Evolutionary conservation across 495 filamentous ascomycete species (phyloP), one percentile per base, ranked within the genome.

Genomic region (Neurospora tetrasperma): DNA sequence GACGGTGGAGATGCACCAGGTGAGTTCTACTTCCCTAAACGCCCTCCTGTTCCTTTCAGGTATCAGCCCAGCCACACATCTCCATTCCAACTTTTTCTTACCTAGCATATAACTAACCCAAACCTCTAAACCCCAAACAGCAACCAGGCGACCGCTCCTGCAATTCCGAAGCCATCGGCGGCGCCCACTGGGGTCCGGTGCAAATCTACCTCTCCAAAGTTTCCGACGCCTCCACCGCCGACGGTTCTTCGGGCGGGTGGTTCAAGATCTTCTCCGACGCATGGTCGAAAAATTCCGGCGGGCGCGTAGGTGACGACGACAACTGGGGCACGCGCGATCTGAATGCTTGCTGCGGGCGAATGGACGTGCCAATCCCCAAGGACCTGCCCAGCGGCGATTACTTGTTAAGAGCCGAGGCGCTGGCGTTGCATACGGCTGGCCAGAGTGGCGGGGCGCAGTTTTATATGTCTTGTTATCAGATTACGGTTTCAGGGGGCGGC

Each of bases 201-300:
- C 81, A 86, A 72, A 83, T 84, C 39, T 89, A 88, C 79, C 82
- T 89, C 73, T 80, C 80, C 77, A 83, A 85, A 66, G 88, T 89
- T 4, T n/a, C 78, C 20, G 84, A 88, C 76, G 83, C 87, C 5
- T 77, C 80, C 18, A 81, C 78, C 7, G 85, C 85, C 10, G 79
- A 81, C 72, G 82, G 83, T 12, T 23, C 74, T 5, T 71, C 78
- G 2, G 75, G 77, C 2, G 73, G 77, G 3, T 88, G 86, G 86
- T 86, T 85, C 78, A 88, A 88, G 80, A 81, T 86, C 78, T 85
- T 82, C 77, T 82, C 83, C 69, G 80, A 85, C 72, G 80, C 82
- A 59, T 85, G 84, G 82, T 80, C 81, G 43, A 77, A 78, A 72
- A 83, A 82, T 35, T 31, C 80, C 23, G 69, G 75, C 10, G 82